These are phyloP conservation scores for Dictyostelium brefeldianum DNA, from an alignment of 78 protist species.

Conservation along the genomic window DNA sequence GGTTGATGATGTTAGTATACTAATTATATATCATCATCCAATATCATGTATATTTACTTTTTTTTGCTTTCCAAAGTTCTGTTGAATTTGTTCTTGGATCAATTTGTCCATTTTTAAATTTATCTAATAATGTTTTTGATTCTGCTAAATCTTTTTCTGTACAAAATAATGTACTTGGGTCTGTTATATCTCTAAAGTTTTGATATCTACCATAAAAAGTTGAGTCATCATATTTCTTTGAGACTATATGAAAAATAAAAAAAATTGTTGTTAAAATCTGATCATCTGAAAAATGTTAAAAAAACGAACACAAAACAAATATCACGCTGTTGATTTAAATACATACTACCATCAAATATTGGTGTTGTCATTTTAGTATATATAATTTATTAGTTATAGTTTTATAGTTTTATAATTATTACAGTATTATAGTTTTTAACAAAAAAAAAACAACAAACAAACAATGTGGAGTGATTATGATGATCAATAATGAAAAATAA, in stretches of 20 bases:
- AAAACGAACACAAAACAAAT: too few species aligned
- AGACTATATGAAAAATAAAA: slow-evolving; percentile 2
- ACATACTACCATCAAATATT: slow-evolving; percentile 53
- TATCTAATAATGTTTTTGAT: slow-evolving; percentile 44
- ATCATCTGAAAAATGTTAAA: too few species aligned
- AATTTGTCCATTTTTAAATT: slow-evolving; percentile 68
- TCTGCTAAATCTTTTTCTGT: slow-evolving; percentile 48
- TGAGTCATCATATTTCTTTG: slow-evolving; percentile 65
- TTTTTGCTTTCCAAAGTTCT: slow-evolving; percentile 89
- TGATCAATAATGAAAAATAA: too few species aligned
- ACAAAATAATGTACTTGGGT: slow-evolving; percentile 69
- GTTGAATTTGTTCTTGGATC: slow-evolving; percentile 27
- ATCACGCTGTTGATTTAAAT: slow-evolving; percentile 3
- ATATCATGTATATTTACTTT: too few species aligned
- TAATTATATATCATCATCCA: too few species aligned
- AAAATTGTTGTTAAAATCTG: background rate
- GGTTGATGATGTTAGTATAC: background rate
- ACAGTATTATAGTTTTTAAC: too few species aligned
- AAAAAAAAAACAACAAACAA: too few species aligned
- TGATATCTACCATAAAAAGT: slow-evolving; percentile 82
- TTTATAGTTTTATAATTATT: too few species aligned
- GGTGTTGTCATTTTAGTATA: slow-evolving; percentile 8
- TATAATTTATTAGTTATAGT: too few species aligned
- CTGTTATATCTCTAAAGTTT: slow-evolving; percentile 84
- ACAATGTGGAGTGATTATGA: too few species aligned